Evolutionary conservation across 371 early-diverging fungal genomes (phyloP).

Genomic region (Apophysomyces elegans): DNA sequence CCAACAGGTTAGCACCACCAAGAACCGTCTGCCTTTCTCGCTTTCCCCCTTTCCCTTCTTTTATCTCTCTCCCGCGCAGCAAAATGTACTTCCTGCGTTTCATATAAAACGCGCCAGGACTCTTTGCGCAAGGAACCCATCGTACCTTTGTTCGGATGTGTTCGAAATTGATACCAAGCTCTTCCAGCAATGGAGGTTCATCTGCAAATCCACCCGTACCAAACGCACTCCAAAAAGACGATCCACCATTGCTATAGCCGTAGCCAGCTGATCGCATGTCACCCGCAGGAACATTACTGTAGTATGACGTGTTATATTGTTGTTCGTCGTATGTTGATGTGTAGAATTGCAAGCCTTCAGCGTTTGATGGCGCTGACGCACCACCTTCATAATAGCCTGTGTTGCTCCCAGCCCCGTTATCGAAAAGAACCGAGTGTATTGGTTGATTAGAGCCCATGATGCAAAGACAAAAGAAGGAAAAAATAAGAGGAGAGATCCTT

Average conservation of each 20-base stretch:
- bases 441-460: conserved; percentile 47
- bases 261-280: conserved; percentile 57
- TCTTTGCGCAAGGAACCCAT: background rate
- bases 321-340: conserved; percentile 66
- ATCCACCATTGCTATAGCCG: conserved; percentile 22
- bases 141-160: conserved; percentile 80
- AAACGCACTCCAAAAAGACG: conserved; percentile 27
- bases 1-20: no score
- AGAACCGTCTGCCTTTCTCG: no score
- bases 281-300: conserved; percentile 46
- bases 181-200: conserved; percentile 88
- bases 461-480: background rate
- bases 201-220: conserved; percentile 85
- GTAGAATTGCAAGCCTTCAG: conserved; percentile 69
- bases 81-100: no score
- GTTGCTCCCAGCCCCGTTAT: conserved; percentile 38
- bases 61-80: no score
- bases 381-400: conserved; percentile 36
- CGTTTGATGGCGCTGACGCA: conserved; percentile 27
- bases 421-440: conserved; percentile 60
- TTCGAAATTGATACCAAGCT: conserved; percentile 88
- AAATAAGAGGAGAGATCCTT: background rate
- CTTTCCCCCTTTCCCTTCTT: no score
- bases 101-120: no score
- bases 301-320: conserved; percentile 51